Percentiles rank a stretch among this genome's conserved stretches.
Evolutionary conservation across 208 protist species (phyloP).

Genomic region (Trypanosomatidae sp.): DNA sequence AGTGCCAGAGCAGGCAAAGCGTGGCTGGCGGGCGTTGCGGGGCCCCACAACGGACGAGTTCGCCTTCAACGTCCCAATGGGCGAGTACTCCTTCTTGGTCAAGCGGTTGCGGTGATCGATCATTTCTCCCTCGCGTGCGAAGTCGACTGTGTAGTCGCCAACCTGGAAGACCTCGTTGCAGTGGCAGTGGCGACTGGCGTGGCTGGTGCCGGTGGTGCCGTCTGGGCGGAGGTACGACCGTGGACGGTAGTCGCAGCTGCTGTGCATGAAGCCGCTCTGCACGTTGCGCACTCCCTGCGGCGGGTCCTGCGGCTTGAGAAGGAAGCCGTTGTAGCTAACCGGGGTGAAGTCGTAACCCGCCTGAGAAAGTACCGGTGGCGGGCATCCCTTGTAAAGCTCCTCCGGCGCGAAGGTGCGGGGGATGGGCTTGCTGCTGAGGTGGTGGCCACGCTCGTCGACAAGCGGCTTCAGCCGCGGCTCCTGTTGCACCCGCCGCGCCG

Average conservation of each 20-base stretch:
- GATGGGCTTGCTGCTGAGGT: conserved; percentile 38
- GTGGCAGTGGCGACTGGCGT: conserved; percentile 76
- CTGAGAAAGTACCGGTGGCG: conserved; percentile 73
- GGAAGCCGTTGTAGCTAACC: conserved; percentile 70
- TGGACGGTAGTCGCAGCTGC: conserved; percentile 71
- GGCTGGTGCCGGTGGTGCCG: conserved; percentile 25
- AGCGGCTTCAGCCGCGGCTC: conserved; percentile 61
- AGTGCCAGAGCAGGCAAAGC: conserved; percentile 41
- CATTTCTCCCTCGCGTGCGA: conserved; percentile 40
- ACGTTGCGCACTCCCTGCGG: conserved; percentile 62
- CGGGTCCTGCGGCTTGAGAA: conserved; percentile 60
- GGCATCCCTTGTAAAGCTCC: conserved; percentile 73
- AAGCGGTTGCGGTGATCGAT: conserved; percentile 75
- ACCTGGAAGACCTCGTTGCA: conserved; percentile 86
- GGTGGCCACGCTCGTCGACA: conserved; percentile 59
- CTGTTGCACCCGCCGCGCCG: conserved; percentile 31
- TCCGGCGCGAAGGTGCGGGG: conserved; percentile 76
- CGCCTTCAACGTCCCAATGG: conserved; percentile 50
- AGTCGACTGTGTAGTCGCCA: conserved; percentile 86
- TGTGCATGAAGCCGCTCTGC: conserved; percentile 76
- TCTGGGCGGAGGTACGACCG: conserved; percentile 63
- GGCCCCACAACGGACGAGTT: conserved; percentile 70
- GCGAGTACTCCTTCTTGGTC: conserved; percentile 51
- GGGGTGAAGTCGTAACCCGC: conserved; percentile 88
- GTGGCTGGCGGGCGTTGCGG: conserved; percentile 55